phyloP scores from a whole-genome alignment of 1,284 basidiomycete genomes.

The Malassezia nana region DNA sequence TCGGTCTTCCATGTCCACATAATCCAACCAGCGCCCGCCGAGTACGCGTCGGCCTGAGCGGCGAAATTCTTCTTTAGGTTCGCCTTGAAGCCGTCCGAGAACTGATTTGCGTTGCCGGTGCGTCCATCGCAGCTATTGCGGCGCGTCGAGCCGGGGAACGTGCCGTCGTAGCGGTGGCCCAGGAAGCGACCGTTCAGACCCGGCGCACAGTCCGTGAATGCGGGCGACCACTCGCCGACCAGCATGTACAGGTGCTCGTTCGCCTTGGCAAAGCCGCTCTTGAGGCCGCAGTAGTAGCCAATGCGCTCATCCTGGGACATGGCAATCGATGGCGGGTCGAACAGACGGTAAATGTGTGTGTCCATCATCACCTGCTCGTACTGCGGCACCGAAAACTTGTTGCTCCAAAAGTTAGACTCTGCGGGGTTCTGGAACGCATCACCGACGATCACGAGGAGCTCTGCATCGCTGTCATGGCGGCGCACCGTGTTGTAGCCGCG shows the following conservation, averaged over 20 bases:
- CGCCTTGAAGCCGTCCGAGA: constrained; percentile 68
- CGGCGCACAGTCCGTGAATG: constrained; percentile 72
- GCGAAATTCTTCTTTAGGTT: constrained; percentile 76
- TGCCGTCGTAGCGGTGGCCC: constrained; percentile 72
- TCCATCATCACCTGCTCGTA: constrained; percentile 66
- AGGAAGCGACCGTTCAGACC: constrained; percentile 59
- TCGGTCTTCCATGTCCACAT: constrained; percentile 73
- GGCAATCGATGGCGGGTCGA: constrained; percentile 23
- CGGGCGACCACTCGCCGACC: constrained; percentile 50
- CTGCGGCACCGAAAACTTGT: constrained; percentile 57
- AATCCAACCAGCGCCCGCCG: constrained; percentile 60
- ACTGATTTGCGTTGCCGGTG: constrained; percentile 63
- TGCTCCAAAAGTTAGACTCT: constrained; percentile 56
- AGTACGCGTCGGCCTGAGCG: constrained; percentile 55
- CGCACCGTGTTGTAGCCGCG: constrained; percentile 35
- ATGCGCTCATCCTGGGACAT: constrained; percentile 28
- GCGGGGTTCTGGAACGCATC: constrained; percentile 73
- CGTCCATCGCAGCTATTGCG: constrained; percentile 65
- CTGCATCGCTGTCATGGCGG: constrained; percentile 18
- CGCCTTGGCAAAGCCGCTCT: constrained; percentile 25
- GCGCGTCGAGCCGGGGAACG: constrained; percentile 49
- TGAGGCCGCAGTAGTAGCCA: constrained; percentile 31
- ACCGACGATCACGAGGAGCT: constrained; percentile 56
- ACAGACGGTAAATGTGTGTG: constrained; percentile 46
- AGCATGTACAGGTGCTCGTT: constrained; percentile 34